Evolutionary conservation across 441 rosid genomes (phyloP).

Genomic region (Erodium trifolium): DNA sequence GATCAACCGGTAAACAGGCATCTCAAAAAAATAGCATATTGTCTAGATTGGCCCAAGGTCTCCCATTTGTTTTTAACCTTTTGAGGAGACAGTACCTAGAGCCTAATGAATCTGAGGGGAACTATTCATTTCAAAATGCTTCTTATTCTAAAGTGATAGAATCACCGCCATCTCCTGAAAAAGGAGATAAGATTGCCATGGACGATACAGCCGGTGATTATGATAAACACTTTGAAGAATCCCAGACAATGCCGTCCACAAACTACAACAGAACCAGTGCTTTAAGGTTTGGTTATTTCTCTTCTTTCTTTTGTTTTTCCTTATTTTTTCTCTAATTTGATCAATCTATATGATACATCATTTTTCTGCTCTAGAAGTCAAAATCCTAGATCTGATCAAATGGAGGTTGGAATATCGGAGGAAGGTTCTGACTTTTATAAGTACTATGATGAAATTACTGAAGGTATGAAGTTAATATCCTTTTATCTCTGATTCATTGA

Average conservation of each 20-base stretch:
- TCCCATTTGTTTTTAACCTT: conserved; percentile 57
- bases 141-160: conserved; percentile 18
- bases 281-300: conserved; percentile 32
- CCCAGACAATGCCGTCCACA: conserved; percentile 19
- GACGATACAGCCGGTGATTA: conserved; percentile 29
- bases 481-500: conserved; percentile 15
- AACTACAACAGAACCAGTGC: conserved; percentile 20
- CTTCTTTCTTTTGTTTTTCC: conserved; percentile 1
- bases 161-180: conserved; percentile 20
- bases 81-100: conserved; percentile 34
- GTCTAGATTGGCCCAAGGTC: conserved; percentile 51
- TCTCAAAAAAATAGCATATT: conserved; percentile 43
- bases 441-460: conserved; percentile 33
- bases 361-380: conserved; percentile 19
- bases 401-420: conserved; percentile 23
- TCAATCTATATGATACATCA: neutral
- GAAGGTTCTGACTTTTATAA: conserved; percentile 20
- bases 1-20: conserved; percentile 31
- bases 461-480: conserved; percentile 41
- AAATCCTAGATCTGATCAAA: conserved; percentile 30
- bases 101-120: conserved; percentile 24
- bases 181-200: conserved; percentile 19
- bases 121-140: conserved; percentile 22
- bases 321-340: neutral
- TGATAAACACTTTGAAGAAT: conserved; percentile 29